Conservation (phyloP, 176 grass and related monocot genomes). For the Aegilops sharonensis region DNA sequence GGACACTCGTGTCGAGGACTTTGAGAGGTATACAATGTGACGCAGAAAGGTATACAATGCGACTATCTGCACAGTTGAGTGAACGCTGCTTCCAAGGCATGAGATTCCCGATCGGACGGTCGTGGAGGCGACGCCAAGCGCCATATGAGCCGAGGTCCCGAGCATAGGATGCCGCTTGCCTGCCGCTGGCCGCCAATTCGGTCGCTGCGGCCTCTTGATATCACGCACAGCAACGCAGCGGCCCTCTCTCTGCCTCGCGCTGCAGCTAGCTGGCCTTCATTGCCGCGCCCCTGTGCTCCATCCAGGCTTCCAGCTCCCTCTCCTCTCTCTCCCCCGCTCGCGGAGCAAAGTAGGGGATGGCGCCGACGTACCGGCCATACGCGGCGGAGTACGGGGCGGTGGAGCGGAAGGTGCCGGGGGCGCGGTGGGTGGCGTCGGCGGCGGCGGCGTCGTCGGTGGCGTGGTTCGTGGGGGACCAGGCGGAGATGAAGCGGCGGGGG, state of each 20-base stretch:
- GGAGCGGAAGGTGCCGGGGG: slow-evolving; percentile 17
- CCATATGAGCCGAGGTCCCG: neutral
- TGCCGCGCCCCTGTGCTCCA: neutral
- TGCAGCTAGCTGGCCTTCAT: neutral
- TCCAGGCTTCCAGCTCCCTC: neutral
- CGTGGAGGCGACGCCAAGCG: neutral
- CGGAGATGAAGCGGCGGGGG: slow-evolving; percentile 83
- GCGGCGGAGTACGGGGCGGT: neutral
- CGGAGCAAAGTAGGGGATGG: neutral
- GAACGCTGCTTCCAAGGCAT: neutral
- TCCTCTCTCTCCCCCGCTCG: neutral
- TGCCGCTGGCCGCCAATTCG: slow-evolving; percentile 1
- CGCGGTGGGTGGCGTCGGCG: slow-evolving; percentile 13
- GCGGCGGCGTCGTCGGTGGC: slow-evolving; percentile 1
- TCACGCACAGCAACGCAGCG: neutral
- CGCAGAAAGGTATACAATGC: neutral
- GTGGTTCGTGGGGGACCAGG: slow-evolving; percentile 52
- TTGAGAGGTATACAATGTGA: neutral
- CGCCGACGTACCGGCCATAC: slow-evolving; percentile 45
- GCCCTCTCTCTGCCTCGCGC: neutral
- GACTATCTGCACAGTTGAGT: neutral
- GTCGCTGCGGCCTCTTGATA: neutral
- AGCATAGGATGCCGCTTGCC: slow-evolving; percentile 24
- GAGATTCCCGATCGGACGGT: slow-evolving; percentile 8
- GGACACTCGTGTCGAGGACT: neutral